These are phyloP conservation scores for Macroventuria anomochaeta DNA, from an alignment of 2,329 filamentous ascomycete genomes.

Conservation along the genomic window DNA sequence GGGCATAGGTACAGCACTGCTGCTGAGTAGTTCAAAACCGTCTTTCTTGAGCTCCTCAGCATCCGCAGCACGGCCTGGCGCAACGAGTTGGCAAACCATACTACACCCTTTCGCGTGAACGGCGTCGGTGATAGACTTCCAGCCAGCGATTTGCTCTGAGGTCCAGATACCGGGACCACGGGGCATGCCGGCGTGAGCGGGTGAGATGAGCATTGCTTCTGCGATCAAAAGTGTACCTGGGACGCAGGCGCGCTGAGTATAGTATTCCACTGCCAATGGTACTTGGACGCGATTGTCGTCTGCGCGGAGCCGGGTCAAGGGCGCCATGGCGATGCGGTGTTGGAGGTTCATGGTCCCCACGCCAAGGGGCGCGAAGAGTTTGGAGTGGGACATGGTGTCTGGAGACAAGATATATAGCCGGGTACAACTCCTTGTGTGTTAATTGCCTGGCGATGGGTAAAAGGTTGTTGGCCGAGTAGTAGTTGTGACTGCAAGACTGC, in stretches of 20 bases:
- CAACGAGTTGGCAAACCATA: constrained; percentile 68
- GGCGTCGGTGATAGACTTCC: constrained; percentile 65
- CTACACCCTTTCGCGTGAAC: constrained; percentile 67
- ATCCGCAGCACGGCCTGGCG: constrained; percentile 62
- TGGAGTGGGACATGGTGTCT: background rate
- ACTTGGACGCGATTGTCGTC: constrained; percentile 55
- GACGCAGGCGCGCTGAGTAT: constrained; percentile 58
- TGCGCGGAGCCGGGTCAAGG: constrained; percentile 49
- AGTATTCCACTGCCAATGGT: constrained; percentile 55
- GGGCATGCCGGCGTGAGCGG: constrained; percentile 54
- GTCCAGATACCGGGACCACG: constrained; percentile 65
- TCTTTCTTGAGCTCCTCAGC: constrained; percentile 35
- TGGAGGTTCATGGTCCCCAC: constrained; percentile 34
- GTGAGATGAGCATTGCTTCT: constrained; percentile 62
- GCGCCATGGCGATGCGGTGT: constrained; percentile 43
- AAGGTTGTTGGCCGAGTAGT: too few relatives aligned
- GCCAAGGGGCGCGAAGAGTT: constrained; percentile 40
- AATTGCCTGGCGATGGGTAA: background rate
- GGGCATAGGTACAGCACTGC: constrained; percentile 35
- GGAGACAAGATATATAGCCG: background rate
- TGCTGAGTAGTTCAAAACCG: constrained; percentile 40
- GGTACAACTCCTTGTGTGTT: background rate
- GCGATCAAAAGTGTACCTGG: constrained; percentile 64
- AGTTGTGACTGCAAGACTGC: too few relatives aligned
- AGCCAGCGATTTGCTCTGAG: constrained; percentile 55